Conservation (phyloP, 305 asterid genomes). For the Rubia peregrina region DNA sequence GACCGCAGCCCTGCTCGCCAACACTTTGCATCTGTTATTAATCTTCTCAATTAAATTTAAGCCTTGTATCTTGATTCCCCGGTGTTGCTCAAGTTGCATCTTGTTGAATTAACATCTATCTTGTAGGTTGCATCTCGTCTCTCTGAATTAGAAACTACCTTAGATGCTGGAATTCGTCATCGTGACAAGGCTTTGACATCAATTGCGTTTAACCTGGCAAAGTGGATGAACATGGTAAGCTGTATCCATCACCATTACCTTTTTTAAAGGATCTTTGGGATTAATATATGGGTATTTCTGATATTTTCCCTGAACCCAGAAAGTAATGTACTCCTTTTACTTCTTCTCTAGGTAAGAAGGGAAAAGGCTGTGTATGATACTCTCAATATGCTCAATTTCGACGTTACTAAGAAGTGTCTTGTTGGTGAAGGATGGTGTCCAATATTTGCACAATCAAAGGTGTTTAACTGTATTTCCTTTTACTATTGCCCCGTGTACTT, state of each 20-base stretch:
- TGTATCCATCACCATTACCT: conserved; percentile 18
- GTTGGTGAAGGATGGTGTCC: conserved; percentile 99
- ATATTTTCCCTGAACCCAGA: conserved; percentile 1
- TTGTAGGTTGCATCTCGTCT: conserved; percentile 77
- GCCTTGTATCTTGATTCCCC: neutral
- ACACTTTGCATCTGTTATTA: neutral
- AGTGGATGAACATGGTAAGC: conserved; percentile 76
- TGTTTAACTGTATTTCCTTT: conserved; percentile 21
- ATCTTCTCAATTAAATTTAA: neutral
- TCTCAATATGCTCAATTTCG: conserved; percentile 91
- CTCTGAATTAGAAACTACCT: conserved; percentile 81
- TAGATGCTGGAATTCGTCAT: conserved; percentile 85
- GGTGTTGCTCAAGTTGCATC: neutral
- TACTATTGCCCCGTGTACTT: conserved; percentile 17
- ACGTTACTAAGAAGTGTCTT: conserved; percentile 91
- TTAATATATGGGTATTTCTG: neutral
- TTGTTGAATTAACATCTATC: conserved; percentile 18
- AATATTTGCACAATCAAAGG: conserved; percentile 74
- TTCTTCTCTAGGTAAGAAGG: conserved; percentile 67
- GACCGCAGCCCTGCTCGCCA: neutral
- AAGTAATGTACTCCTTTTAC: conserved; percentile 8
- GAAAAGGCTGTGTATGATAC: conserved; percentile 93
- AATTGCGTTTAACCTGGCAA: conserved; percentile 70
- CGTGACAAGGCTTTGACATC: conserved; percentile 72
- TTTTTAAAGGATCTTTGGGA: neutral